Base-by-base conservation (phyloP, 805 yeast species). In the Priceomyces haplophilus region DNA sequence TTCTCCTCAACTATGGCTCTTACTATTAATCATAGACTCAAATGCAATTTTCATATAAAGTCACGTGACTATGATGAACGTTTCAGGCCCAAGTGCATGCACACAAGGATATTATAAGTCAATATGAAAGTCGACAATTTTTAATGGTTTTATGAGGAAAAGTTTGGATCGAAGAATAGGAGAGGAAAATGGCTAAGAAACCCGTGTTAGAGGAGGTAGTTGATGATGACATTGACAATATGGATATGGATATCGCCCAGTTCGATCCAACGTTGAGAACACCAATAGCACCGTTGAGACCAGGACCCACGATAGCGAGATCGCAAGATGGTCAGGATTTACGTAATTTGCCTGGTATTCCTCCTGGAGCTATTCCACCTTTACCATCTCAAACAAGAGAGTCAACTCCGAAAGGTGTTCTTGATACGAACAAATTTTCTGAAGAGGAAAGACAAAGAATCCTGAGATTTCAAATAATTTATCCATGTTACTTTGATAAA, bases 201-300 rank as follows among this genome's bases (percentile, higher is more conserved):
- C 93, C 95, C 10, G 71, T 68, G 25, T 61, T 85, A 43, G 95
- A 85, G 60, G 90, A 85, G 53, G 80, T 85, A 44, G 89, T 84
- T 59, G 85, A 80, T 56, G 95, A 87, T 50, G 90, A 84, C 54
- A 81, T 91, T 65, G 97, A 90, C 58, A 83, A 89, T 67, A 73
- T 88, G 81, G 97, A 91, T 55, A 84, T 88, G 86, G 97, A 90
- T 64, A 72, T 90, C 20, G 95, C 95, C 3, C 95, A 91, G 67
- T 85, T 88, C 49, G 97, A 89, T 63, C 89, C 69, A 37, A 51
- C 55, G 31, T 65, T 85, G 48, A 73, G 62, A 33, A 83, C 91
- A 0, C 86, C 91, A 6, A 65, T 84, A 17, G 90, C 90, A 1
- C 88, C 89, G 16, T 53, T 64, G 38, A 72, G 76, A 52, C 76